Evolutionary conservation across 1,284 basidiomycete genomes (phyloP).

Genomic region (Ceratobasidium sp.): DNA sequence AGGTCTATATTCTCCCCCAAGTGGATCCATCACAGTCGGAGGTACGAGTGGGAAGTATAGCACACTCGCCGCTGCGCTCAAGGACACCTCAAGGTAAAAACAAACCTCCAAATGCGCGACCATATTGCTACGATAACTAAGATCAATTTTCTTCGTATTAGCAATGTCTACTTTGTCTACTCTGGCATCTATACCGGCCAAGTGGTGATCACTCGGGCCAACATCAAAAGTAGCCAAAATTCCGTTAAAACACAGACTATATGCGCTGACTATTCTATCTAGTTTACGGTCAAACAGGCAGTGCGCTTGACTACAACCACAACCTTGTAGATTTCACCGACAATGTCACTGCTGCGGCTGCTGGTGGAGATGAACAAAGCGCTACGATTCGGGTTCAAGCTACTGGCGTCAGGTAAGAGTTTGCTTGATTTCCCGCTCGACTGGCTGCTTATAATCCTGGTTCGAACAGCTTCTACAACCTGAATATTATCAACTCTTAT

Average conservation of each 20-base stretch:
- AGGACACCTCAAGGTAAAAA: slow-evolving; percentile 44
- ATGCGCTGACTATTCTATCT: neutral
- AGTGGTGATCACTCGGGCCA: slow-evolving; percentile 9
- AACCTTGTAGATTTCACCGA: slow-evolving; percentile 46
- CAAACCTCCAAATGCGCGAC: too few species aligned
- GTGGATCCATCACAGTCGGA: too few species aligned
- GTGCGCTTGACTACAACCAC: slow-evolving; percentile 10
- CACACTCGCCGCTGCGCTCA: slow-evolving; percentile 45
- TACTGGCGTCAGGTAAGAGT: slow-evolving; percentile 40
- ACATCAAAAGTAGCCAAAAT: slow-evolving; percentile 11
- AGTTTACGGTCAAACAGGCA: slow-evolving; percentile 32
- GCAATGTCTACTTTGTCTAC: slow-evolving; percentile 4
- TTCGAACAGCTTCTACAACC: neutral
- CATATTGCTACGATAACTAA: too few species aligned
- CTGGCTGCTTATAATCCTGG: too few species aligned
- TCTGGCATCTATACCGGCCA: slow-evolving; percentile 29
- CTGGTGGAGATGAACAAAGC: slow-evolving; percentile 44
- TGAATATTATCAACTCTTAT: slow-evolving; percentile 23
- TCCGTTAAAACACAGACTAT: neutral
- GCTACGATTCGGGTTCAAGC: slow-evolving; percentile 35
- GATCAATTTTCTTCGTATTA: too few species aligned
- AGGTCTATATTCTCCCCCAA: too few species aligned
- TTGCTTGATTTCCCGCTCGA: neutral
- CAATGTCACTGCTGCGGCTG: slow-evolving; percentile 39
- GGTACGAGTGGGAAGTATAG: slow-evolving; percentile 47